phyloP scores from a whole-genome alignment of 2,329 filamentous ascomycete genomes.

The Chaetothyriales sp. region DNA sequence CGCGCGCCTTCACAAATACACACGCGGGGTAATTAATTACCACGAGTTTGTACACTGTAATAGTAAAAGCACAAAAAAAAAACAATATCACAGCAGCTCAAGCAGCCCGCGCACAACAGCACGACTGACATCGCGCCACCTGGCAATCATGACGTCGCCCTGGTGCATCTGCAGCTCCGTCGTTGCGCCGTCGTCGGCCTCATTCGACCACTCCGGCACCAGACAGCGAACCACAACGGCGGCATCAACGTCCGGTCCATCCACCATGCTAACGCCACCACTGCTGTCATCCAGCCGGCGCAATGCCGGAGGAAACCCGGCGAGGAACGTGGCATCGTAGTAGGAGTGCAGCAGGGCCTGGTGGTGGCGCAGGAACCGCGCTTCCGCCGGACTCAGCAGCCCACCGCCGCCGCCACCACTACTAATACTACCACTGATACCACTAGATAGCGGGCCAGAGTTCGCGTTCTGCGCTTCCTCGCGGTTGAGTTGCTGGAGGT shows the following conservation, averaged over 20 bases:
- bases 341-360: conserved; percentile 72
- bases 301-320: conserved; percentile 60
- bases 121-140: conserved; percentile 58
- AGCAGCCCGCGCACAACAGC: conserved; percentile 30
- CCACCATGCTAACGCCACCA: conserved; percentile 84
- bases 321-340: conserved; percentile 72
- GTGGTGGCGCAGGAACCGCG: conserved; percentile 69
- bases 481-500: conserved; percentile 20
- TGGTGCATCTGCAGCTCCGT: conserved; percentile 30
- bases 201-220: conserved; percentile 18
- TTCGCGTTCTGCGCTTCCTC: conserved; percentile 17
- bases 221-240: conserved; percentile 66
- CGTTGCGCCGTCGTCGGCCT: conserved; percentile 11
- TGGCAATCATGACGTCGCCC: conserved; percentile 52
- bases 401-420: conserved; percentile 30
- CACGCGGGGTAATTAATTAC: too few species aligned
- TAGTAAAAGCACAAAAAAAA: too few species aligned
- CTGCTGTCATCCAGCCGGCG: conserved; percentile 73
- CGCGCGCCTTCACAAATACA: too few species aligned
- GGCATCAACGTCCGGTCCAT: conserved; percentile 63
- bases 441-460: conserved; percentile 21
- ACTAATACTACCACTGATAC: not conserved
- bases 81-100: conserved; percentile 24
- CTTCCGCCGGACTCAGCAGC: conserved; percentile 60
- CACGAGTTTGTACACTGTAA: too few species aligned